These are phyloP conservation scores for Micromonas commoda DNA, from an alignment of 139 green algal species.

Conservation along the genomic window DNA sequence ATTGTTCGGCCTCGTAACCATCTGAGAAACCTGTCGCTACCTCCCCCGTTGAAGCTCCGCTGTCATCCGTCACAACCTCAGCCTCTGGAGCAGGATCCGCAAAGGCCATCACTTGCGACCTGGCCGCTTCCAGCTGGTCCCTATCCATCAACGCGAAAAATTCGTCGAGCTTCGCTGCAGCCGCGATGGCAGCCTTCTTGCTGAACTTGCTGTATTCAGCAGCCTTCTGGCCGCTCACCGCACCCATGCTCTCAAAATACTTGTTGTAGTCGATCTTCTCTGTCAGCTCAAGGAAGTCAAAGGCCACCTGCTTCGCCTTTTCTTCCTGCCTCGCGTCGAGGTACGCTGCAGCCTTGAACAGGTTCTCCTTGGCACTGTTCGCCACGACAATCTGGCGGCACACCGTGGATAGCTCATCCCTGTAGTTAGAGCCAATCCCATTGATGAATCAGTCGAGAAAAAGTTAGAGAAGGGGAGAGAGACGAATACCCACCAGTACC, in stretches of 20 bases:
- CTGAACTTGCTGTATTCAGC: conserved; percentile 4
- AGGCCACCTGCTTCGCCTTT: conserved; percentile 20
- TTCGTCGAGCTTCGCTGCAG: neutral
- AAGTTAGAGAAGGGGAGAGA: too few species aligned
- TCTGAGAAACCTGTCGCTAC: neutral
- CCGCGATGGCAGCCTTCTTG: neutral
- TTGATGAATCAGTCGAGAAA: too few species aligned
- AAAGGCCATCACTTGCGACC: neutral
- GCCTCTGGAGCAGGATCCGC: neutral
- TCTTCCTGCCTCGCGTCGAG: neutral
- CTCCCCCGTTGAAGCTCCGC: neutral
- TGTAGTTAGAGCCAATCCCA: too few species aligned
- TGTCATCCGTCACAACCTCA: neutral
- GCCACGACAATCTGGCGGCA: neutral
- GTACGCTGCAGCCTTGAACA: conserved; percentile 13
- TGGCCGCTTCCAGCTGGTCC: neutral
- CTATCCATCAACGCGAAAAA: conserved; percentile 18
- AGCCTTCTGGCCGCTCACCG: neutral
- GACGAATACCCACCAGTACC: neutral
- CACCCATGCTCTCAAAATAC: conserved; percentile 28
- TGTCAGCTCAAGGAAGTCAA: conserved; percentile 25
- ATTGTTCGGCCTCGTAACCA: too few species aligned
- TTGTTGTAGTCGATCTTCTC: conserved; percentile 31
- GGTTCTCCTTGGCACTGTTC: conserved; percentile 13
- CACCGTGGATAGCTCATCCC: neutral